These are phyloP conservation scores for Citrus sinensis DNA, from an alignment of 345 rosid genomes.

Conservation along the genomic window DVS_A1.0 CM039169.1:17034501-17035000, in stretches of 20 bases:
- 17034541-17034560: background rate
- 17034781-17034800: background rate
- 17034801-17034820: background rate
- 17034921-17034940: background rate
- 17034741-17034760: conserved; percentile 74
- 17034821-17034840: background rate
- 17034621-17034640: background rate
- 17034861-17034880: background rate
- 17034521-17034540: background rate
- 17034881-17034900: background rate
- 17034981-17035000: background rate
- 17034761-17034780: conserved; percentile 7
- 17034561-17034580: background rate
- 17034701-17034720: conserved; percentile 93
- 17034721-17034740: conserved; percentile 88
- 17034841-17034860: background rate
- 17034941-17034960: background rate
- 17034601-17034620: background rate
- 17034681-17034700: conserved; percentile 96
- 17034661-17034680: conserved; percentile 55
- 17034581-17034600: background rate
- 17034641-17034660: background rate
- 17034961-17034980: background rate
- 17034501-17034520: background rate
- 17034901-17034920: background rate